These are phyloP conservation scores for Dalechampia spathulata DNA, from an alignment of 441 rosid genomes.

Conservation along the genomic window DNA sequence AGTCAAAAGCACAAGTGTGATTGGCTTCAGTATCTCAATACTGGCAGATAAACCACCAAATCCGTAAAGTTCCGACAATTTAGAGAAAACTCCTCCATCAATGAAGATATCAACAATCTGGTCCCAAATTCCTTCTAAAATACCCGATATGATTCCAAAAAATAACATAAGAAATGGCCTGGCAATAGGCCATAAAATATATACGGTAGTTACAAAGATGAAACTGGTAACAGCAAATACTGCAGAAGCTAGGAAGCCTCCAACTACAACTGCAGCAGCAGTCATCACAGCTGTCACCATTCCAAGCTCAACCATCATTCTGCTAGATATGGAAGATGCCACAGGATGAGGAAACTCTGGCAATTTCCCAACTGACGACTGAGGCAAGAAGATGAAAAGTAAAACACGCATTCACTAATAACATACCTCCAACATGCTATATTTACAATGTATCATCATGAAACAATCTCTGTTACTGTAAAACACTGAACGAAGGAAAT, in stretches of 20 bases:
- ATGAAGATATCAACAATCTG: constrained; percentile 48
- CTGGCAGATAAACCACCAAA: constrained; percentile 80
- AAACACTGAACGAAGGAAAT: background rate
- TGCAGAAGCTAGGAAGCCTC: constrained; percentile 88
- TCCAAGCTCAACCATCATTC: constrained; percentile 93
- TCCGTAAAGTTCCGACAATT: constrained; percentile 54
- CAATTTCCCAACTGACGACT: constrained; percentile 75
- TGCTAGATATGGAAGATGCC: constrained; percentile 94
- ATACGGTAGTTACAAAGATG: constrained; percentile 52
- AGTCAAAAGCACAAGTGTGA: constrained; percentile 55
- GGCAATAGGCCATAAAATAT: constrained; percentile 77
- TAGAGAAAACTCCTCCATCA: constrained; percentile 65
- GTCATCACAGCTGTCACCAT: constrained; percentile 83
- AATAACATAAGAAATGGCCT: constrained; percentile 65
- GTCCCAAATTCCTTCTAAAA: constrained; percentile 57
- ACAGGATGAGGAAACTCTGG: constrained; percentile 78
- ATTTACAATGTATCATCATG: background rate
- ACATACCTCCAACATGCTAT: background rate
- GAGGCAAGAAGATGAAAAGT: constrained; percentile 10
- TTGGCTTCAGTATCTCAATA: constrained; percentile 72
- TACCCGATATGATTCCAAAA: constrained; percentile 41
- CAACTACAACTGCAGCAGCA: constrained; percentile 79
- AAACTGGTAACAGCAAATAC: constrained; percentile 85
- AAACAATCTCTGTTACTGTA: no score
- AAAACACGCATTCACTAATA: background rate